Conservation (phyloP, 2,329 filamentous ascomycete genomes). For the Parastagonospora nodorum region DNA sequence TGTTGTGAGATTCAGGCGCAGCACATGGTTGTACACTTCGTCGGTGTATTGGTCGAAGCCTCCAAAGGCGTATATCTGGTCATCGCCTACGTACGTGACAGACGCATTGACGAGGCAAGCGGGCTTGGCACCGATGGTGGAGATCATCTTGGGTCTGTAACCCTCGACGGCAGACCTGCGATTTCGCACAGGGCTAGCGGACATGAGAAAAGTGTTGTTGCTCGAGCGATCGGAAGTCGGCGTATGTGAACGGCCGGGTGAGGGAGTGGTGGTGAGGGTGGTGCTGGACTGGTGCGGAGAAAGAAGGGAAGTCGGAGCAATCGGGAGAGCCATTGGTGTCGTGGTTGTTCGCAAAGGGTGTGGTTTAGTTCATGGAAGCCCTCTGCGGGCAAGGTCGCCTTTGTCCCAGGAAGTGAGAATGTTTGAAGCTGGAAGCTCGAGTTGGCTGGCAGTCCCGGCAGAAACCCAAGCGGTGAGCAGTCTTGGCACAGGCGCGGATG, state of each 20-base stretch:
- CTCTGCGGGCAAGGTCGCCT: slow-evolving; percentile 24
- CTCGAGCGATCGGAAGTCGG: slow-evolving; percentile 60
- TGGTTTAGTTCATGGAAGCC: slow-evolving; percentile 20
- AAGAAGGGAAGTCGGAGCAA: slow-evolving; percentile 25
- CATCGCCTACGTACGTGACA: slow-evolving; percentile 97
- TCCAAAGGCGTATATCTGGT: slow-evolving; percentile 97
- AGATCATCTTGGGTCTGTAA: slow-evolving; percentile 81
- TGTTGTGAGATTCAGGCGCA: slow-evolving; percentile 82
- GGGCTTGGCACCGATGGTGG: slow-evolving; percentile 67
- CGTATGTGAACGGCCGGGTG: slow-evolving; percentile 51
- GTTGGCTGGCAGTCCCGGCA: slow-evolving; percentile 10
- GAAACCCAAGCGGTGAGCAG: slow-evolving; percentile 8
- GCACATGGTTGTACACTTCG: slow-evolving; percentile 97
- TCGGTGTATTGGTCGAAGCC: slow-evolving; percentile 99
- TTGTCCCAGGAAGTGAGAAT: slow-evolving; percentile 23
- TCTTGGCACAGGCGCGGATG: slow-evolving; percentile 7
- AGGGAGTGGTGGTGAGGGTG: slow-evolving; percentile 41
- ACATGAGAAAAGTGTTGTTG: slow-evolving; percentile 90
- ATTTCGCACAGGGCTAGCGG: slow-evolving; percentile 66
- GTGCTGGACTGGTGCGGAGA: slow-evolving; percentile 23
- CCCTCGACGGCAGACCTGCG: slow-evolving; percentile 65
- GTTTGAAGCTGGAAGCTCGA: slow-evolving; percentile 26
- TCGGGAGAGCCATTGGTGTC: slow-evolving; percentile 38
- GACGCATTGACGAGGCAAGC: slow-evolving; percentile 97
- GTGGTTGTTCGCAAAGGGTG: slow-evolving; percentile 9